Base-by-base conservation (phyloP, 1,139 yeast species). In the Candida albicans region DNA sequence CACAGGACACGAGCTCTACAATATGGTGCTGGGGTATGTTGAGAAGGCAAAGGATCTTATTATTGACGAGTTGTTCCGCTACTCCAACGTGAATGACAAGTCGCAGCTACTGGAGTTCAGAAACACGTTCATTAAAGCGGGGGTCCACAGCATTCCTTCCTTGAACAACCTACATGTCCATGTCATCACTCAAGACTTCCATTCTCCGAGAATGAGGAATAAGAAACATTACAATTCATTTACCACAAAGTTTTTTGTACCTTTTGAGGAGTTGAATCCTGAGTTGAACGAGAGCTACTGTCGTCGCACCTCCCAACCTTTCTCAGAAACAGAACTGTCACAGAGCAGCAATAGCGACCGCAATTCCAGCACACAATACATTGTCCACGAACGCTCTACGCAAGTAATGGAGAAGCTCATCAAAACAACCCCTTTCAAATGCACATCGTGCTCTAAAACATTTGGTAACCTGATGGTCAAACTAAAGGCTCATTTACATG, bases 111-210 rank as follows among this genome's bases (percentile, higher is more conserved):
- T 45, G 11, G 55, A 57, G 26, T 65, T 68, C 39, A 54, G 63
- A 24, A 63, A 64, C 8, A 53, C 57, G 0, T 76, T 72, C 46
- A 65, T 87, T n/a, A 67, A 67, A 47, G 75, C 73, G 2, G 95
- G 96, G 0, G 74, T 87, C 18, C 96, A 87, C 61, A 65, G 86
- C 2, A 74, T 75, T 1, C 96, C 96, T 1, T 83, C 91, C 1
- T 57, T 87, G 72, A 62, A 62, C 37, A 85, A 87, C 55, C 58
- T 87, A 32, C 96, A 87, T 56, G 67, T 87, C 25, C 96, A 87
- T 64, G 79, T 87, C 11, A 71, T 87, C 40, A 80, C 91, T 0
- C 70, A 65, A 40, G 96, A 87, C 61, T 75, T 84, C 56, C 55
- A 69, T 53, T 79, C 87, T 6, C 64, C 65, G 0, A 52, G 70